A percentile compares a stretch with the other conserved stretches of the same genome.
phyloP scores from a whole-genome alignment of 805 yeast genomes.

The Komagataella ulmi region DNA sequence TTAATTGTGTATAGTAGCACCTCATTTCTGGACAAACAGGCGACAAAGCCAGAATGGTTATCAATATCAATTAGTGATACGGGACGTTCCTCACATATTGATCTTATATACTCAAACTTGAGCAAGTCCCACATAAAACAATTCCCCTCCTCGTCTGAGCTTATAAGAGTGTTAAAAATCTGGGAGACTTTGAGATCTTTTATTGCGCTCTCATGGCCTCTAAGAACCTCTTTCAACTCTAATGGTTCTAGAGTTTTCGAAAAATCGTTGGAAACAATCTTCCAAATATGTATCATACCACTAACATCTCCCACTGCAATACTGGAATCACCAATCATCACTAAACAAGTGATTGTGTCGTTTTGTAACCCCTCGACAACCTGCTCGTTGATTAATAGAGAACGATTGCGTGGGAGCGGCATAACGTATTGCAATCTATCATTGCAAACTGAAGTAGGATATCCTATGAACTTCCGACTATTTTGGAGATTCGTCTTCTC shows the following conservation, averaged over 20 bases:
- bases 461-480: not conserved
- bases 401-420: not conserved
- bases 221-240: constrained; percentile 28
- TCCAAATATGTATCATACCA: constrained; percentile 54
- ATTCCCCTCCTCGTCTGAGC: constrained; percentile 40
- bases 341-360: constrained; percentile 22
- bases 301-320: constrained; percentile 38
- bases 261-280: constrained; percentile 6
- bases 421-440: not conserved
- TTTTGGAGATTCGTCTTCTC: constrained; percentile 3
- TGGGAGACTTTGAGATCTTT: constrained; percentile 32
- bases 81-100: constrained; percentile 8
- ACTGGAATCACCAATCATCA: constrained; percentile 25
- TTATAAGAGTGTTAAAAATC: constrained; percentile 39
- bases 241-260: constrained; percentile 11
- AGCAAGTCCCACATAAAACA: constrained; percentile 56
- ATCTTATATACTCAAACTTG: constrained; percentile 34
- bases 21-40: constrained; percentile 15
- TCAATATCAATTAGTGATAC: constrained; percentile 29
- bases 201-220: constrained; percentile 45
- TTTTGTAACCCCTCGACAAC: constrained; percentile 29
- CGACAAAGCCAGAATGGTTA: constrained; percentile 41
- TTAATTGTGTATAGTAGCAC: constrained; percentile 36
- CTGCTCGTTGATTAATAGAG: constrained; percentile 23
- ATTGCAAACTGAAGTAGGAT: not conserved